These are phyloP conservation scores for Mycena polygramma DNA, from an alignment of 768 basidiomycete genomes.

Conservation along the genomic window DNA sequence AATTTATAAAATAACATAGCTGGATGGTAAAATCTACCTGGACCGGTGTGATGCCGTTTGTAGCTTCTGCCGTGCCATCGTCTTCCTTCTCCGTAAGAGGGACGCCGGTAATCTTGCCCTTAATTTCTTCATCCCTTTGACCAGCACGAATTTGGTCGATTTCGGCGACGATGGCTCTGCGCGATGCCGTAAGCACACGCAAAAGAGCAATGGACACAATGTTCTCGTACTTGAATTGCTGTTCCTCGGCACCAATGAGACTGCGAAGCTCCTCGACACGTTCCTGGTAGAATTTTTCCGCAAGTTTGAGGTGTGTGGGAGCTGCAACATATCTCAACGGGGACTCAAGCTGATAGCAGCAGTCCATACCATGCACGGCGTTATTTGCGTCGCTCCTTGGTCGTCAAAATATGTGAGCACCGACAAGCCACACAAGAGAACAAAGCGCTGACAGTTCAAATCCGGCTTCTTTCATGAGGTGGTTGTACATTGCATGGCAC, in stretches of 20 bases:
- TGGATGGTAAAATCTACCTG: background rate
- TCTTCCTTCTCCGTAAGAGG: slow-evolving; percentile 17
- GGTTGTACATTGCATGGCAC: slow-evolving; percentile 75
- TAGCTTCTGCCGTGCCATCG: background rate
- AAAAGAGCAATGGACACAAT: background rate
- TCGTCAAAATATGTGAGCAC: slow-evolving; percentile 30
- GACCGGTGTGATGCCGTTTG: background rate
- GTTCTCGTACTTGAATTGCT: slow-evolving; percentile 75
- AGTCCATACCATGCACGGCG: slow-evolving; percentile 63
- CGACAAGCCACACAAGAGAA: slow-evolving; percentile 9
- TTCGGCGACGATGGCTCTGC: slow-evolving; percentile 76
- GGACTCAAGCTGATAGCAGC: background rate
- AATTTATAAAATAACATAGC: background rate
- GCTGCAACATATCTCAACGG: slow-evolving; percentile 57
- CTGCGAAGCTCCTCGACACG: slow-evolving; percentile 79
- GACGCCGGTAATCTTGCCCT: slow-evolving; percentile 27
- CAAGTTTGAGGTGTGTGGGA: slow-evolving; percentile 73
- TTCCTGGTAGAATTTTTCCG: slow-evolving; percentile 78
- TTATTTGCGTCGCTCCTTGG: slow-evolving; percentile 65
- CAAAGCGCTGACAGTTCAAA: slow-evolving; percentile 67
- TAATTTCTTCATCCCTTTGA: slow-evolving; percentile 30
- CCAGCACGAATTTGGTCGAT: slow-evolving; percentile 34
- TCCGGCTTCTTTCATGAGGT: slow-evolving; percentile 76
- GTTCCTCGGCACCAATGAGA: slow-evolving; percentile 81
- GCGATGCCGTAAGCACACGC: slow-evolving; percentile 1